Evolutionary conservation across 805 yeast genomes (phyloP), one percentile per base, ranked within the genome.

Genomic region (Nakazawaea ambrosiae): DNA sequence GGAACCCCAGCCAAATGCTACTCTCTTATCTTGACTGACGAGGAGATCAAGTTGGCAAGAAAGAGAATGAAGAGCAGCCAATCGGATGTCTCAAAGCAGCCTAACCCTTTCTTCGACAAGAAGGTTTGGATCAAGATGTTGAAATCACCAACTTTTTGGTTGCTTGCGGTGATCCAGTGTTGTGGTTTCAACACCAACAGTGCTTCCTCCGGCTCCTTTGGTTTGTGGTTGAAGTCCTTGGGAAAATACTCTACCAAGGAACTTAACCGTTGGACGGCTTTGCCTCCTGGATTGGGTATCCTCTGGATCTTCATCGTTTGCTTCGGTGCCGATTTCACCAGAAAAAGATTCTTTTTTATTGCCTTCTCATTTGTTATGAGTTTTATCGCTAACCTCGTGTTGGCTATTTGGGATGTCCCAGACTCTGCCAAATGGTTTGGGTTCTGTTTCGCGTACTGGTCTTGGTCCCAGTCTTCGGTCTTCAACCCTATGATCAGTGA

Each of bases 181-280:
- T 65, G 76, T 48, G 75, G 81, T 36, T 78, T 80, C 76, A 79
- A 79, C 57, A 73, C 75, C 49, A 72, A 71, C 54, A 77, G 75
- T 43, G 70, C 75, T 1, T 61, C 70, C 12, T 65, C 75, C 31
- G 82, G 83, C 10, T 66, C 78, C 5, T 78, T 72, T 49, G 57
- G 72, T 4, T 60, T 82, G 40, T 82, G 89, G 89, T 64, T 81
- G 33, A 65, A 72, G 42, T 61, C 76, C 3, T 58, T 70, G 14
- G 49, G 61, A 30, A 58, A 60, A 24, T 77, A 65, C 48, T 49
- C 66, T 0, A 57, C 64, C 31, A 65, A 62, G 1, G 57, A 59
- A 41, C 54, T 76, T 16, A 75, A 78, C 49, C 60, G 74, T 39
- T 55, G 72, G 37, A 61, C 78, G 10, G 66, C 78, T 3, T 45